These are phyloP conservation scores for Eimeria tenella DNA, from an alignment of 169 alveolate genomes.

Conservation along the genomic window DNA sequence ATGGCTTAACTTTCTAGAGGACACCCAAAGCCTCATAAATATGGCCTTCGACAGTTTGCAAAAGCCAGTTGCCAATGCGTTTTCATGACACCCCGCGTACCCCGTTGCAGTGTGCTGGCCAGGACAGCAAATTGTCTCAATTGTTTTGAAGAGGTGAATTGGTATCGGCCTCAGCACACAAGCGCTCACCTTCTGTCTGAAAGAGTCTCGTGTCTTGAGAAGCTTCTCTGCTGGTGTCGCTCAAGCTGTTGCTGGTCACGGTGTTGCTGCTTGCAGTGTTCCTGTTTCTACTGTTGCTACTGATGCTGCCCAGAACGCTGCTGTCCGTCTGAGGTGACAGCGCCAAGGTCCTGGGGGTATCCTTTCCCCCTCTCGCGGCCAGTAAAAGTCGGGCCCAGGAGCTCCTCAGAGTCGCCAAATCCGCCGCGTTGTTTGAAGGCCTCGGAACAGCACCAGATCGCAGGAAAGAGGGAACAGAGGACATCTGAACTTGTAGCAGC, in stretches of 20 bases:
- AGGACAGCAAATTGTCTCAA: too few relatives aligned
- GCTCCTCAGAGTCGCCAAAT: conserved; percentile 11
- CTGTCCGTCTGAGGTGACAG: conserved; percentile 2
- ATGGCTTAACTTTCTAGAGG: too few relatives aligned
- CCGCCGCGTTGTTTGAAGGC: background rate
- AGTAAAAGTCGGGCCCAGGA: background rate
- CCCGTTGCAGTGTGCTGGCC: too few relatives aligned
- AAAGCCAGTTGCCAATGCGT: too few relatives aligned
- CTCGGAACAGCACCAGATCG: background rate
- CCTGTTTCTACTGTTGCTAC: conserved; percentile 29
- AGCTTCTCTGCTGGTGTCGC: background rate
- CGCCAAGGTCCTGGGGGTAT: conserved; percentile 8
- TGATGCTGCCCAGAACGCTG: background rate
- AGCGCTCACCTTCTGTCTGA: background rate
- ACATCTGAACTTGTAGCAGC: conserved; percentile 18
- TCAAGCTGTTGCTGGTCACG: conserved; percentile 8
- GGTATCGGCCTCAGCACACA: background rate
- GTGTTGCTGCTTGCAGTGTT: conserved; percentile 15
- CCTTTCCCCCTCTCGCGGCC: background rate
- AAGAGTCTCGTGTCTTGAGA: background rate
- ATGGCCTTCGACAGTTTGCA: too few relatives aligned
- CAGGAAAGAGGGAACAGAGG: conserved; percentile 27
- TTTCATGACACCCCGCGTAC: too few relatives aligned
- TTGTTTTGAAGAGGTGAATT: too few relatives aligned
- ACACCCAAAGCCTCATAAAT: too few relatives aligned